These are phyloP conservation scores for Huntiella bhutanensis DNA, from an alignment of 2,329 filamentous ascomycete genomes.

Conservation along the genomic window DNA sequence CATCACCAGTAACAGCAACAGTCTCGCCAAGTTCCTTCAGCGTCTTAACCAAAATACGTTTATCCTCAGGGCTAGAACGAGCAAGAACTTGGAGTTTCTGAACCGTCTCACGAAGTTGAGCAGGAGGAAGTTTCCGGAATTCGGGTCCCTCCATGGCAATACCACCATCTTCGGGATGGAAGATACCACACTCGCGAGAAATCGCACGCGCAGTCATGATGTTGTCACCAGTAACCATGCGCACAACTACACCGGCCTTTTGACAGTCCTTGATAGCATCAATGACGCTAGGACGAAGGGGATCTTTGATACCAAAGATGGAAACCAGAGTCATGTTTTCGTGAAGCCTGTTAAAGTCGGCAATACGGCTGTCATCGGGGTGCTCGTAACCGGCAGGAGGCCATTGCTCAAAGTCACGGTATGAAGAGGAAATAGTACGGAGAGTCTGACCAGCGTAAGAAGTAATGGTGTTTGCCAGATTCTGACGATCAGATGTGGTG, in stretches of 20 bases:
- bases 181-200: slow-evolving; percentile 53
- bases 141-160: slow-evolving; percentile 50
- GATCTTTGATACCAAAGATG: slow-evolving; percentile 53
- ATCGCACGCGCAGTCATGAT: slow-evolving; percentile 55
- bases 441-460: slow-evolving; percentile 24
- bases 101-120: slow-evolving; percentile 38
- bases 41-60: slow-evolving; percentile 40
- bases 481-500: slow-evolving; percentile 28
- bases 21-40: slow-evolving; percentile 44
- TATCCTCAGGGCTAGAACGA: slow-evolving; percentile 47
- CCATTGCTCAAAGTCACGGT: slow-evolving; percentile 61
- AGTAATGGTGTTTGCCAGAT: slow-evolving; percentile 9
- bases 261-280: slow-evolving; percentile 45
- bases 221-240: slow-evolving; percentile 59
- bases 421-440: slow-evolving; percentile 57
- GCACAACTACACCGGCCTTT: slow-evolving; percentile 45
- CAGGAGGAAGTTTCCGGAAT: slow-evolving; percentile 41
- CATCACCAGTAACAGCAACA: slow-evolving; percentile 40
- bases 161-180: slow-evolving; percentile 29
- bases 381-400: slow-evolving; percentile 41
- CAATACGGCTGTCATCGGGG: slow-evolving; percentile 20
- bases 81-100: slow-evolving; percentile 44
- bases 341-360: slow-evolving; percentile 36
- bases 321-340: slow-evolving; percentile 52
- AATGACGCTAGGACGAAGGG: slow-evolving; percentile 43